Base-by-base conservation (phyloP, 2,329 filamentous ascomycete species). In the Xylariaceae sp. region DNA sequence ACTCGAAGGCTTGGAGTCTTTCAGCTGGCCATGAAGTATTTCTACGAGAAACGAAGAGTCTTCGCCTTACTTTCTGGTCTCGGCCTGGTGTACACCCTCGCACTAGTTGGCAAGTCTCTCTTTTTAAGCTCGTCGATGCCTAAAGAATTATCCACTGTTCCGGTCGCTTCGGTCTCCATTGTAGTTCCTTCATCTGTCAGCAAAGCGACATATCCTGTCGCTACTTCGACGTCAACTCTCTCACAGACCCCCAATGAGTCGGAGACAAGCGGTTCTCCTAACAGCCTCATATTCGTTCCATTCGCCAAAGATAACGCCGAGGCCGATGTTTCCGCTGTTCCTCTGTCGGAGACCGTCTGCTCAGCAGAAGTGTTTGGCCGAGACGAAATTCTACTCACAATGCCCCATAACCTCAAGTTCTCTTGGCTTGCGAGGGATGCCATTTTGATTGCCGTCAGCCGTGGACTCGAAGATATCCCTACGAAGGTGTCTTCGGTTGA, bases 371-470 rank as follows among this genome's bases (percentile, higher is more conserved):
- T 78, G 11, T 67, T 76, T 60, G 76, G 78, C 58, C 74, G 75
- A 56, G 78, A 79, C 57, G 78, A 82, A 60, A 78, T 86, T 35
- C 69, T 85, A 54, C 76, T 86, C 54, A 79, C 77, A 54, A 79
- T 86, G 10, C 78, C 82, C 2, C 72, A 75, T 52, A 73, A 69
- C 51, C 80, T 75, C 66, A 85, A 80, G 70, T 77, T 76, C 50
- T 74, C 74, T 30, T 86, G 83, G 82, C 75, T 85, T 51, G 75
- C 78, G 2, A 82, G 79, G 66, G 78, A 82, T 37, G 83, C 83
- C 37, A 78, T 87, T 61, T 75, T 77, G 55, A 78, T 87, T 55
- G 78, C 81, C 23, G 80, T 84, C 23, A 79, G 77, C 47, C 79
- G 82, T 49, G 79, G 75, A 3, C 74, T 77, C 11, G 67, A 74